Evolutionary conservation across 176 grass and related monocot species (phyloP).

Genomic region (Carex pumila): DNA sequence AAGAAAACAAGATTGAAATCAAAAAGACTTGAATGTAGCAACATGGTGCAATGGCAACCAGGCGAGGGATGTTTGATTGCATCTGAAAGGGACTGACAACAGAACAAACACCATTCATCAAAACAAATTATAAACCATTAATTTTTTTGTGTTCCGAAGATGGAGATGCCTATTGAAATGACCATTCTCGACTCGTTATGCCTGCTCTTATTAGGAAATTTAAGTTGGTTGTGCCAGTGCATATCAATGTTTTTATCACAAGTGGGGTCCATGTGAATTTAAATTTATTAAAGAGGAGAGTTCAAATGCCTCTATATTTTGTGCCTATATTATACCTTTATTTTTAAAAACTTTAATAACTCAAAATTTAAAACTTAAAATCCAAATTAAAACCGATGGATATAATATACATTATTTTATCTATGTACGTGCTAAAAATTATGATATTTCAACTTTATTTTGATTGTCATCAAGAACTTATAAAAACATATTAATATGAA

Average conservation of each 20-base stretch:
- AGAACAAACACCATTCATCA: not conserved
- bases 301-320: too few relatives aligned
- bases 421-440: too few relatives aligned
- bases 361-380: too few relatives aligned
- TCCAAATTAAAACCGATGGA: too few relatives aligned
- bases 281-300: not conserved
- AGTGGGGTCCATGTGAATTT: not conserved
- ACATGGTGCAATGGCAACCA: not conserved
- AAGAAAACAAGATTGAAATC: not conserved
- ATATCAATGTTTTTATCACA: not conserved
- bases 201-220: not conserved
- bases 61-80: not conserved
- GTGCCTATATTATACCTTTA: too few relatives aligned
- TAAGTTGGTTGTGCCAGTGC: not conserved
- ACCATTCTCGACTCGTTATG: not conserved
- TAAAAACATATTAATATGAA: too few relatives aligned
- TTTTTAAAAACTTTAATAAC: too few relatives aligned
- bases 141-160: not conserved
- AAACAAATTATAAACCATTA: not conserved
- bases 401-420: too few relatives aligned
- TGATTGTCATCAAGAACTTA: too few relatives aligned
- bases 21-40: not conserved
- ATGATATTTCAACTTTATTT: too few relatives aligned
- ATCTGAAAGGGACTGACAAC: slow-evolving; percentile 3
- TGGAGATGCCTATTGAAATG: not conserved